These are phyloP conservation scores for Puccinia polysora DNA, from an alignment of 1,284 basidiomycete genomes.

Conservation along the genomic window DNA sequence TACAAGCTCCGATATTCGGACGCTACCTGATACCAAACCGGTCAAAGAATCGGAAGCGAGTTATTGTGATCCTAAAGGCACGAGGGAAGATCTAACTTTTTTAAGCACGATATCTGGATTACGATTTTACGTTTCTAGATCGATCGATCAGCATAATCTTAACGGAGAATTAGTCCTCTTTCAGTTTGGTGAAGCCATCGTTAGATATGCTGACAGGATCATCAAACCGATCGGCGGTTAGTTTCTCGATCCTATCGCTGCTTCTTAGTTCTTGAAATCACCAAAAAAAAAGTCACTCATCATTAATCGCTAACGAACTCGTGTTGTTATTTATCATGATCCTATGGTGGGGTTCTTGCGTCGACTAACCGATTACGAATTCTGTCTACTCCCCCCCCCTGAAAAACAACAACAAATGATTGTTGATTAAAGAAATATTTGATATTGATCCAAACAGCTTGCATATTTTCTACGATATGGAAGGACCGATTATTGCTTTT, in stretches of 20 bases:
- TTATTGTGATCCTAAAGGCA: conserved; percentile 54
- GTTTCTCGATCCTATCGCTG: neutral
- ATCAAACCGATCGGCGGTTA: conserved; percentile 40
- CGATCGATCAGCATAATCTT: conserved; percentile 41
- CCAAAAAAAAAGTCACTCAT: neutral
- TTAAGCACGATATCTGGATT: conserved; percentile 53
- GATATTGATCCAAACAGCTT: conserved; percentile 60
- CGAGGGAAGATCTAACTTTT: conserved; percentile 53
- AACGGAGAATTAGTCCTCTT: conserved; percentile 45
- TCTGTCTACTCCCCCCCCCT: no score
- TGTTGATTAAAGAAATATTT: conserved; percentile 53
- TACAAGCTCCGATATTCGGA: conserved; percentile 51
- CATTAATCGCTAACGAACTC: neutral
- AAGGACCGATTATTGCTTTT: conserved; percentile 83
- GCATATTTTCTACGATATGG: conserved; percentile 78
- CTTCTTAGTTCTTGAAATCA: no score
- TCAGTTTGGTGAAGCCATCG: conserved; percentile 34
- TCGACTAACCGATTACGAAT: no score
- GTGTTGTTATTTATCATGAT: neutral
- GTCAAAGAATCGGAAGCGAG: conserved; percentile 53
- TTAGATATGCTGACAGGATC: conserved; percentile 20
- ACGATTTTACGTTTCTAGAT: conserved; percentile 53
- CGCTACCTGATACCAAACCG: conserved; percentile 50
- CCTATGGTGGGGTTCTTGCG: neutral
- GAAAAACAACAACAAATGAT: no score